Percentiles rank a stretch among this genome's conserved stretches.
phyloP scores from a whole-genome alignment of 169 alveolate genomes.

The Theileria orientalis region DNA sequence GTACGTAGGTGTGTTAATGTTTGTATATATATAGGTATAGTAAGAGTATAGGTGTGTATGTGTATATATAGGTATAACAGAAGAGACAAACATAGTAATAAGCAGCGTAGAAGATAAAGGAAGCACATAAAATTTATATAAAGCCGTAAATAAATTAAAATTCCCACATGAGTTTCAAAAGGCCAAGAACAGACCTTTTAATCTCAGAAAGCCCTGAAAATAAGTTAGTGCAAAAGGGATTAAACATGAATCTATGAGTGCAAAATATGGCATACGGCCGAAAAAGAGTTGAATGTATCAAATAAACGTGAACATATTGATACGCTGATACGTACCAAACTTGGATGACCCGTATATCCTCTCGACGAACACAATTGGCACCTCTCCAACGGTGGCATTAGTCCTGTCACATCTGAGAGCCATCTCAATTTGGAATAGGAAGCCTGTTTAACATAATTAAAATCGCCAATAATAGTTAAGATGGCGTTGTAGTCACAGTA shows the following conservation, averaged over 20 bases:
- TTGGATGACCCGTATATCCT: conserved; percentile 95
- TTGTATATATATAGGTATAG: too few relatives aligned
- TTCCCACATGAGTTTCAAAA: conserved; percentile 23
- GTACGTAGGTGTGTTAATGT: too few relatives aligned
- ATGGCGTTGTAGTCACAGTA: too few relatives aligned
- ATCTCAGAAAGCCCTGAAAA: conserved; percentile 34
- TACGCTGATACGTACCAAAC: conserved; percentile 65
- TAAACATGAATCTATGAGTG: too few relatives aligned
- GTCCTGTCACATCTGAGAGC: conserved; percentile 90
- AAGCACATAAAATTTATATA: not conserved
- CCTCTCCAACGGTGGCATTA: conserved; percentile 88
- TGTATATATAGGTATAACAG: too few relatives aligned
- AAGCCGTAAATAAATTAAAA: not conserved
- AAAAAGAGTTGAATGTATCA: too few relatives aligned
- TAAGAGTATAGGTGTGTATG: too few relatives aligned
- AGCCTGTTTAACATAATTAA: conserved; percentile 72
- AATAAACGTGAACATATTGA: too few relatives aligned
- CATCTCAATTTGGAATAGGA: conserved; percentile 96
- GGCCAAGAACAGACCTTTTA: conserved; percentile 21
- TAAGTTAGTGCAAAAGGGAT: not conserved
- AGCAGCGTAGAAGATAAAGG: too few relatives aligned
- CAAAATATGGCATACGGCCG: too few relatives aligned
- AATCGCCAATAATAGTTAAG: not conserved
- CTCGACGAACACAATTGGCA: conserved; percentile 95
- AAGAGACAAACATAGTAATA: too few relatives aligned